phyloP scores from a whole-genome alignment of 164 flowering plant species.

The Annona squamosa region DNA sequence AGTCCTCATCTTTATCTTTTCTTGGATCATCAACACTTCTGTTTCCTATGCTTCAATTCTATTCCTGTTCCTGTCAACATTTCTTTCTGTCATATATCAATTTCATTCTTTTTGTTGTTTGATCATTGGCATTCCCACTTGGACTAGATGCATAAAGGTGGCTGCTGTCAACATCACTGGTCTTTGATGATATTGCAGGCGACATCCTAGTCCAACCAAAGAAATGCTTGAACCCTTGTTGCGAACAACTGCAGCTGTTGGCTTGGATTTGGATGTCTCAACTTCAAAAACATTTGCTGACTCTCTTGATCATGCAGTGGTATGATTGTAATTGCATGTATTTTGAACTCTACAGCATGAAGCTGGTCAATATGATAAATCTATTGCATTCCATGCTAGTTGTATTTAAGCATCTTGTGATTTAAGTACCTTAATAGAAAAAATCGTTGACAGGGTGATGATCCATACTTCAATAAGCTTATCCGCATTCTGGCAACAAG shows the following conservation, averaged over 20 bases:
- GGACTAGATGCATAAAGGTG: not conserved
- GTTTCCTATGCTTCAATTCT: not conserved
- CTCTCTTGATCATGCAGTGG: conserved; percentile 94
- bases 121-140: not conserved
- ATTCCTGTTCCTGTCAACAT: not conserved
- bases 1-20: not conserved
- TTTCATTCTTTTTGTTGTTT: not conserved
- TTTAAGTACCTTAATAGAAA: not conserved
- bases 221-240: conserved; percentile 97
- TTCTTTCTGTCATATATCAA: not conserved
- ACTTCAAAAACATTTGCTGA: conserved; percentile 96
- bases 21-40: not conserved
- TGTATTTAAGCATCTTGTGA: not conserved
- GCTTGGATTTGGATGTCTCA: conserved; percentile 75
- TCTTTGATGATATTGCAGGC: conserved; percentile 42
- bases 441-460: conserved; percentile 52
- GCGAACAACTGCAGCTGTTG: conserved; percentile 86
- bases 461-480: conserved; percentile 95
- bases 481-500: conserved; percentile 92
- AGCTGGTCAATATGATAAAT: not conserved
- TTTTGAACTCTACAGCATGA: not conserved
- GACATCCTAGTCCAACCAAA: conserved; percentile 89
- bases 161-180: not conserved
- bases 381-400: not conserved
- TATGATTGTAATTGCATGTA: conserved; percentile 18